A percentile compares a stretch with the other conserved stretches of the same genome.
These are phyloP conservation scores for Beta corolliflora DNA, from an alignment of 179 eudicot genomes.

Conservation along the genomic window DNA sequence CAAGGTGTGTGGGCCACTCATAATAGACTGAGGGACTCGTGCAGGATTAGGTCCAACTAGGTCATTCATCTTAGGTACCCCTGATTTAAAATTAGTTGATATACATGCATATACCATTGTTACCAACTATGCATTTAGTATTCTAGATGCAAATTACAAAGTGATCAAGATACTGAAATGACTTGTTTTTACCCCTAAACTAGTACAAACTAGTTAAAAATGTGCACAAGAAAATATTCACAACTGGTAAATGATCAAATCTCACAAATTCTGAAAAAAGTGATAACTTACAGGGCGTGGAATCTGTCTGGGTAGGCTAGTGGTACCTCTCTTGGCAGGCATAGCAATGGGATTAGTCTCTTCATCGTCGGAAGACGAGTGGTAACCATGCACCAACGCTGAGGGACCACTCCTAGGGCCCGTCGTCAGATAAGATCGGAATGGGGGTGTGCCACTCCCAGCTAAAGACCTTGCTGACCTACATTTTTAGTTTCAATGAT, in stretches of 20 bases:
- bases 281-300: conserved; percentile 64
- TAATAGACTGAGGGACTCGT: too few species aligned
- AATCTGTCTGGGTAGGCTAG: conserved; percentile 56
- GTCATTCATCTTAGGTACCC: too few species aligned
- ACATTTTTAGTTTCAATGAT: conserved; percentile 20
- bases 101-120: too few species aligned
- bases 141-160: neutral
- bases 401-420: conserved; percentile 83
- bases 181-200: neutral
- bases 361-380: conserved; percentile 80
- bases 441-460: conserved; percentile 80
- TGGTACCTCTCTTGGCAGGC: conserved; percentile 31
- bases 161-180: neutral
- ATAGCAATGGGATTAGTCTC: conserved; percentile 21
- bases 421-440: conserved; percentile 60
- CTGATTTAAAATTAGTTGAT: too few species aligned
- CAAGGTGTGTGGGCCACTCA: too few species aligned
- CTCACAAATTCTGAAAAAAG: neutral
- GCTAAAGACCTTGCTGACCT: conserved; percentile 98
- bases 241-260: neutral
- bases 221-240: neutral
- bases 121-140: neutral
- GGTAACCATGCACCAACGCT: conserved; percentile 40
- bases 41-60: too few species aligned
- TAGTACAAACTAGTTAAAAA: neutral